These are phyloP conservation scores for Colletotrichum sp. DNA, from an alignment of 2,329 filamentous ascomycete genomes.

Conservation along the genomic window DNA sequence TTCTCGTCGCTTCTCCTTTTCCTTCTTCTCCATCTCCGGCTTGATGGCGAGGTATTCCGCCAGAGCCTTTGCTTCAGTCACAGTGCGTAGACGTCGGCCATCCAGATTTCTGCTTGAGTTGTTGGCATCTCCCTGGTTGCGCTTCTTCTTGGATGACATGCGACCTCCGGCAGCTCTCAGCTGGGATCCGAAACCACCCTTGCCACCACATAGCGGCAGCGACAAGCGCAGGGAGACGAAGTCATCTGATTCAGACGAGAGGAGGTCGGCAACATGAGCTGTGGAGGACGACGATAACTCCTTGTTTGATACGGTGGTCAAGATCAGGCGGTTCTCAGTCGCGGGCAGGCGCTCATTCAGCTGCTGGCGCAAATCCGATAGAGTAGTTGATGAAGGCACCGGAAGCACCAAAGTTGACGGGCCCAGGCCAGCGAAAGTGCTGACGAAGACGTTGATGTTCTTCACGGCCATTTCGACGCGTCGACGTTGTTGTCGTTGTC, in stretches of 20 bases:
- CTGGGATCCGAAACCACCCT: conserved; percentile 97
- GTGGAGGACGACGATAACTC: conserved; percentile 63
- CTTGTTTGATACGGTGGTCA: conserved; percentile 84
- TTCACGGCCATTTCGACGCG: conserved; percentile 53
- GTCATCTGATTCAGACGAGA: conserved; percentile 62
- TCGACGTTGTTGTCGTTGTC: background rate
- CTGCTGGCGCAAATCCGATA: conserved; percentile 69
- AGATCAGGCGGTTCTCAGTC: conserved; percentile 66
- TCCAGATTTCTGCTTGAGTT: conserved; percentile 93
- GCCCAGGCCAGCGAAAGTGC: conserved; percentile 82
- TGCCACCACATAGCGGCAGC: conserved; percentile 84
- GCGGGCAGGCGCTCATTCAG: conserved; percentile 67
- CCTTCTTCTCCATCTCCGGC: conserved; percentile 94
- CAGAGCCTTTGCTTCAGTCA: conserved; percentile 92
- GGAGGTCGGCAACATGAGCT: conserved; percentile 64
- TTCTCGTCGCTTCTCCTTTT: conserved; percentile 84
- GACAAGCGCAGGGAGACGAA: conserved; percentile 85
- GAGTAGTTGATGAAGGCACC: conserved; percentile 66
- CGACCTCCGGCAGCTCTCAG: conserved; percentile 94
- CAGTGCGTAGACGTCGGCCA: conserved; percentile 85
- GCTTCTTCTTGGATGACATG: conserved; percentile 96
- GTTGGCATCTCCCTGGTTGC: conserved; percentile 81
- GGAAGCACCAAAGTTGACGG: conserved; percentile 83
- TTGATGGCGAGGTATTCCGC: conserved; percentile 96
- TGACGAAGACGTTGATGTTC: conserved; percentile 81